Base-by-base conservation (phyloP, 495 filamentous ascomycete species). In the Choiromyces venosus region DNA sequence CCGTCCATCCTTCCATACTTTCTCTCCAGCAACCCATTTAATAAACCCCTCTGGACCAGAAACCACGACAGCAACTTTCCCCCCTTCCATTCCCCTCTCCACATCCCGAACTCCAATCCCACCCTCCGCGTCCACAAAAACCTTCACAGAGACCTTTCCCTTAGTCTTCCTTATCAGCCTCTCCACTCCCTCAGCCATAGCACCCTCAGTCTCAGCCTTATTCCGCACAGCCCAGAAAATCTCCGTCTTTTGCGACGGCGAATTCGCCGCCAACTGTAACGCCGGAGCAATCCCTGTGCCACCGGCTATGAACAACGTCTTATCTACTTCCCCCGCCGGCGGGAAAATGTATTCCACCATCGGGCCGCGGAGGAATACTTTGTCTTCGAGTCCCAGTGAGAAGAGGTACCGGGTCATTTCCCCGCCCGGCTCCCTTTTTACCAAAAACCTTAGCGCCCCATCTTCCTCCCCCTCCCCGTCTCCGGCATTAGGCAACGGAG, bases 231-330 rank as follows among this genome's bases (percentile, higher is more conserved):
- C 91, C 91, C 91, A 93, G 0, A 92, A 78, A 38, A 93, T 89
- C 73, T 86, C 85, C 70, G 90, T 86, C 72, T 78, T 82, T 76
- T 67, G 37, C 83, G 81, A 42, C 73, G 89, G 81, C 5, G 95
- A 77, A 12, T 86, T 86, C 71, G 88, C 83, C 44, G 88, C 92
- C 36, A 89, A 86, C 82, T 98, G 94, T 76, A 97, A 80, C 40
- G 94, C 95, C 0, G 94, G 92, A 35, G 92, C 93, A 81, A 99
- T 95, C 0, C 94, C 95, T 8, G 95, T 99, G 0, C 95, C 95
- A 0, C 94, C 95, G 19, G 94, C 95, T 40, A 97, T 84, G 82
- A 98, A 97, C 3, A 97, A 79, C 2, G 97, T 85, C 42, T 79
- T 78, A 21, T 16, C 70, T 70, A 7, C 84, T 82, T 12, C 84